Evolutionary conservation across 2,329 filamentous ascomycete species (phyloP).

Genomic region (Helotiales sp.): DNA sequence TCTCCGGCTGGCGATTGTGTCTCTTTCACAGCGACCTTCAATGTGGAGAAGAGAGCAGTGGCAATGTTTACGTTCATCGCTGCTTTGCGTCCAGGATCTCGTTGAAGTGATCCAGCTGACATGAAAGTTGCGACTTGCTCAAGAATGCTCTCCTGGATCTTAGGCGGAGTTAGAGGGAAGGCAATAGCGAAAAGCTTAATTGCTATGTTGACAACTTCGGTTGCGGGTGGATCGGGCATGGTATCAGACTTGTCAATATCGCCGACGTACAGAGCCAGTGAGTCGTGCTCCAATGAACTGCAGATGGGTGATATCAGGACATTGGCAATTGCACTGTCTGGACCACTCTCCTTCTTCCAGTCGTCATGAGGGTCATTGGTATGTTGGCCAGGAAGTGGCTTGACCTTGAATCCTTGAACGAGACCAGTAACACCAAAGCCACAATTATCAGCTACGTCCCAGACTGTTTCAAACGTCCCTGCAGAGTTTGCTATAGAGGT

Average conservation of each 20-base stretch:
- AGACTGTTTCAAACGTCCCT: conserved; percentile 87
- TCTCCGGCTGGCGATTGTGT: conserved; percentile 72
- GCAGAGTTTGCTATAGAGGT: conserved; percentile 89
- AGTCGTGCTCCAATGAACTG: conserved; percentile 85
- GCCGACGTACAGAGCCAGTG: conserved; percentile 72
- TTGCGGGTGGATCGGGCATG: conserved; percentile 78
- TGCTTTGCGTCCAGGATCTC: conserved; percentile 84
- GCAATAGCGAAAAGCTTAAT: conserved; percentile 92
- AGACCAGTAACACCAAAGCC: conserved; percentile 92
- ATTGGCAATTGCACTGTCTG: conserved; percentile 64
- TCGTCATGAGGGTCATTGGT: conserved; percentile 51
- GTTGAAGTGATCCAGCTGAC: conserved; percentile 75
- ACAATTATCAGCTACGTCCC: conserved; percentile 93
- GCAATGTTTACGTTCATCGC: conserved; percentile 91
- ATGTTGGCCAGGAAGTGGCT: conserved; percentile 68
- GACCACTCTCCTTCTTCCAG: conserved; percentile 53
- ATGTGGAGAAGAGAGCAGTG: conserved; percentile 73
- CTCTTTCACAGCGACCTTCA: conserved; percentile 84
- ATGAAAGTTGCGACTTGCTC: conserved; percentile 91
- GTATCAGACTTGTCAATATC: conserved; percentile 42
- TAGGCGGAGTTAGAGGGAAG: conserved; percentile 83
- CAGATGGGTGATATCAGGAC: conserved; percentile 71
- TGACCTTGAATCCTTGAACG: conserved; percentile 73
- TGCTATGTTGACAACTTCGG: conserved; percentile 91
- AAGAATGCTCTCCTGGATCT: conserved; percentile 92